Conservation (phyloP, 2,329 filamentous ascomycete genomes). For the Plectosphaerella plurivora region DNA sequence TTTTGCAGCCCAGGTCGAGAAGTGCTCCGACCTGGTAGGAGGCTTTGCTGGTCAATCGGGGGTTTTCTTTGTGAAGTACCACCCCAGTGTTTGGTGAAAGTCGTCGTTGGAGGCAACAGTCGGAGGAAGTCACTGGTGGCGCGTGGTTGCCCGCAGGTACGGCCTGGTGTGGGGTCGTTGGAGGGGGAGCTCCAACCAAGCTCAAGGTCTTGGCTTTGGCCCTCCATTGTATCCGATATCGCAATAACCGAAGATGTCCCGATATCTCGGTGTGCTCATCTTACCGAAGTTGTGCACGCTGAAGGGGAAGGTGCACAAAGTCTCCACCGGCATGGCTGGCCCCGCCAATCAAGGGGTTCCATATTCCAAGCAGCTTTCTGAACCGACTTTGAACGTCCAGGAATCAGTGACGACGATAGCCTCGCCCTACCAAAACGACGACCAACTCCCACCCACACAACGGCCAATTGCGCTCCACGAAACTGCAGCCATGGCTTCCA, state of each 20-base stretch:
- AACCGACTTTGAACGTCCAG: slow-evolving; percentile 14
- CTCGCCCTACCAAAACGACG: background rate
- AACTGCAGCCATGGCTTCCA: slow-evolving; percentile 68
- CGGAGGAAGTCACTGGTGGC: too few relatives aligned
- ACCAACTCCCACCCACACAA: background rate
- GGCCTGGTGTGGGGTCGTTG: too few relatives aligned
- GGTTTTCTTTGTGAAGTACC: too few relatives aligned
- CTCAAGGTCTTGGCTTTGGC: background rate
- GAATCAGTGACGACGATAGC: slow-evolving; percentile 9
- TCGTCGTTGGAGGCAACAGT: too few relatives aligned
- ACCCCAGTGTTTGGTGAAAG: too few relatives aligned
- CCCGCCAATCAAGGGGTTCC: slow-evolving; percentile 9
- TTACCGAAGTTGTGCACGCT: background rate
- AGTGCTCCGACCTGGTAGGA: too few relatives aligned
- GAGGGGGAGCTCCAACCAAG: background rate
- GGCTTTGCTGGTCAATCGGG: too few relatives aligned
- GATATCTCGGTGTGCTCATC: background rate
- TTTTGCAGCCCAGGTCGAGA: too few relatives aligned
- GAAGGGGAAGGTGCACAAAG: background rate
- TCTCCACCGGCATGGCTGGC: slow-evolving; percentile 1
- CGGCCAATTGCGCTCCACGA: slow-evolving; percentile 19
- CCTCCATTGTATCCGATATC: background rate
- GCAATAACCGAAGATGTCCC: too few relatives aligned
- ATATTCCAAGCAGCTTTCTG: slow-evolving; percentile 14
- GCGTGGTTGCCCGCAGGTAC: too few relatives aligned